A percentile compares a stretch with the other conserved stretches of the same genome.
phyloP scores from a whole-genome alignment of 176 grass and related monocot species.

The Oryza brachyantha region DNA sequence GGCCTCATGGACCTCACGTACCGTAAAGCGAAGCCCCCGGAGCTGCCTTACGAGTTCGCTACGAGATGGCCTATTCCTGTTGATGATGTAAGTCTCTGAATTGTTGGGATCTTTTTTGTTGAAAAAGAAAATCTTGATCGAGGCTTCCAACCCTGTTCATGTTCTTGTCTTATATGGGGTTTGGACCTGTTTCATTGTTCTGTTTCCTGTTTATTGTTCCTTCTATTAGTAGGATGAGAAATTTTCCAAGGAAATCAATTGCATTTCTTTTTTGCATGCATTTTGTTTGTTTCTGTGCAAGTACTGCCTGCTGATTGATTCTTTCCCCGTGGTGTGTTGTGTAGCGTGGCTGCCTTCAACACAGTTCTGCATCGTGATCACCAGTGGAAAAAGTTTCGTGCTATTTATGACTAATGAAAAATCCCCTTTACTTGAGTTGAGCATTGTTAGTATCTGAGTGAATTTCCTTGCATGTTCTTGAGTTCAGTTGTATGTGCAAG shows the following conservation, averaged over 20 bases:
- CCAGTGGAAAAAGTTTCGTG: background rate
- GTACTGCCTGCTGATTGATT: background rate
- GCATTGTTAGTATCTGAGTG: conserved; percentile 1
- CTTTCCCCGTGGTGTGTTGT: background rate
- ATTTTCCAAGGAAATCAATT: background rate
- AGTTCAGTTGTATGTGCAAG: background rate
- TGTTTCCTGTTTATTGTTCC: conserved; percentile 5
- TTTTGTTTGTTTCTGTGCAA: conserved; percentile 20
- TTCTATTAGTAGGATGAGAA: background rate
- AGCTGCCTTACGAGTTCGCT: conserved; percentile 27
- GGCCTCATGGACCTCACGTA: conserved; percentile 37
- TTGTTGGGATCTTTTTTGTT: conserved; percentile 37
- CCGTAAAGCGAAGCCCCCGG: conserved; percentile 3
- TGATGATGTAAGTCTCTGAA: conserved; percentile 32
- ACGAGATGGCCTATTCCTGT: conserved; percentile 4
- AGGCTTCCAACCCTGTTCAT: conserved; percentile 10
- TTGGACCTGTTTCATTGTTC: background rate
- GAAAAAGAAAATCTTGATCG: no score
- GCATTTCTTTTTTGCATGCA: background rate
- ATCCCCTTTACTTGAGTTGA: background rate
- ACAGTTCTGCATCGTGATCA: conserved; percentile 8
- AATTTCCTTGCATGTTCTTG: background rate
- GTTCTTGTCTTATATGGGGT: conserved; percentile 12
- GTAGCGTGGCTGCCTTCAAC: background rate
- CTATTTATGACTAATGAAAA: background rate